Base-by-base conservation (phyloP, 768 basidiomycete genomes). In the Glaciozyma martinii region DNA sequence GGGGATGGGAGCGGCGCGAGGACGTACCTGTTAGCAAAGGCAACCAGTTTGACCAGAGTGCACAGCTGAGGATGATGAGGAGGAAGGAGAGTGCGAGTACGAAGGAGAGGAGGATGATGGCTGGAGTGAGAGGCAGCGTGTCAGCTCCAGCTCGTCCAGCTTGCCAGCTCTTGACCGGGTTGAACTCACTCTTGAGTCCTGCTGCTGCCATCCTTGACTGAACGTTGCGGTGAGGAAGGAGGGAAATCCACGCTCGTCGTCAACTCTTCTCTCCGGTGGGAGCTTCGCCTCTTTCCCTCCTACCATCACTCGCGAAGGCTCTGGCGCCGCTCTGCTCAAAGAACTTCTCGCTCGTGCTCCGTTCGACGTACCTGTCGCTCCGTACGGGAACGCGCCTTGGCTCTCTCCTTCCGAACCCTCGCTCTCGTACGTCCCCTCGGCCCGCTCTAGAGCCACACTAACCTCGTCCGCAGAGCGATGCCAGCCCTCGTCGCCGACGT, bases 1-100 rank as follows among this genome's bases (percentile, higher is more conserved):
- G 23, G 25, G 21, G 10, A 18, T 0, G 40, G 33, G 29, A 49
- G 52, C 16, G 42, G 52, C n/a, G 32, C 58, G 15, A 66, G 56
- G n/a, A 80, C 88, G 67, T 71, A 95, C 95, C 95, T 69, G 97
- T 94, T 69, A 98, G 82, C 58, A 99, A 81, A 42, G 95, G 95
- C 27, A 98, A 81, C 95, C 95, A 99, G 76, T 99, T 99, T 19
- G 84, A 79, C 86, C 87, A 98, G 37, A 98, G 80, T 10, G 95
- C 95, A 76, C 95, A 98, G 2, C 90, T 90, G 29, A 99, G 85
- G 76, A 99, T 99, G 74, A 98, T 89, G 74, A 98, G 84, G 63
- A 99, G 79, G 80, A 99, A 99, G n/a, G 95, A 95, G 21, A 94
- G 83, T 9, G 95, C 95, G 57, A 99, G 86, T 60, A 97, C 90